phyloP scores from a whole-genome alignment of 2,329 filamentous ascomycete species.

The Ophiostoma perfectum region DNA sequence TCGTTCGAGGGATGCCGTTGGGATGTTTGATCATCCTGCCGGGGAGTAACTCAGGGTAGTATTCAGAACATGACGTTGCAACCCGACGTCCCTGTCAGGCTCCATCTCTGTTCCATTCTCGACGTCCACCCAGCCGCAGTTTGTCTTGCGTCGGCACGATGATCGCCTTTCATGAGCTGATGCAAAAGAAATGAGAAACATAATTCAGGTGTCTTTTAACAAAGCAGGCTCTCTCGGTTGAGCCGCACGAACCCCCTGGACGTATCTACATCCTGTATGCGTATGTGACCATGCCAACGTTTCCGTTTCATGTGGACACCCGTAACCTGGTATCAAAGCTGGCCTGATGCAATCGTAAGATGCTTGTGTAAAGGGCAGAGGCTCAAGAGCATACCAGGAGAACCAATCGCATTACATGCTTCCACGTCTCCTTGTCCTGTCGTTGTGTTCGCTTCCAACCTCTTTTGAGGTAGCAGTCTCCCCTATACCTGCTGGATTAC shows the following conservation, averaged over 20 bases:
- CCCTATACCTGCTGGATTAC: neutral
- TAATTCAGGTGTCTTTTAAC: too few relatives aligned
- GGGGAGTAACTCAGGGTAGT: neutral
- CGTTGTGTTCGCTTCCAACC: neutral
- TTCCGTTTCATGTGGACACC: conserved; percentile 18
- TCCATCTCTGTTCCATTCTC: neutral
- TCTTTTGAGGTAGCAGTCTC: neutral
- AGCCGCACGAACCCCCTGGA: neutral
- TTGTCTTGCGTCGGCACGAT: conserved; percentile 24
- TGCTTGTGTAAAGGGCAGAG: neutral
- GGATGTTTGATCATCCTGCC: neutral
- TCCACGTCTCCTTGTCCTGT: neutral
- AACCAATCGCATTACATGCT: neutral
- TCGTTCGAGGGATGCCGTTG: conserved; percentile 5
- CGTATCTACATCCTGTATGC: neutral
- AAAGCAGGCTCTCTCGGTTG: too few relatives aligned
- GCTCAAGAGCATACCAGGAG: neutral
- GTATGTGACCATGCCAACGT: neutral
- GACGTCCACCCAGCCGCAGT: neutral
- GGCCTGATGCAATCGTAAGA: conserved; percentile 22
- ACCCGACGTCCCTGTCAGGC: conserved; percentile 5
- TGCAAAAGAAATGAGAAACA: neutral
- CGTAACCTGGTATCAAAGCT: conserved; percentile 16
- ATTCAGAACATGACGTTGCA: conserved; percentile 2
- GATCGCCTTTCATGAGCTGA: conserved; percentile 23